Percentiles rank a stretch among this genome's conserved stretches.
Evolutionary conservation across 2,329 filamentous ascomycete genomes (phyloP).

Genomic region (Teratosphaeria destructans): DNA sequence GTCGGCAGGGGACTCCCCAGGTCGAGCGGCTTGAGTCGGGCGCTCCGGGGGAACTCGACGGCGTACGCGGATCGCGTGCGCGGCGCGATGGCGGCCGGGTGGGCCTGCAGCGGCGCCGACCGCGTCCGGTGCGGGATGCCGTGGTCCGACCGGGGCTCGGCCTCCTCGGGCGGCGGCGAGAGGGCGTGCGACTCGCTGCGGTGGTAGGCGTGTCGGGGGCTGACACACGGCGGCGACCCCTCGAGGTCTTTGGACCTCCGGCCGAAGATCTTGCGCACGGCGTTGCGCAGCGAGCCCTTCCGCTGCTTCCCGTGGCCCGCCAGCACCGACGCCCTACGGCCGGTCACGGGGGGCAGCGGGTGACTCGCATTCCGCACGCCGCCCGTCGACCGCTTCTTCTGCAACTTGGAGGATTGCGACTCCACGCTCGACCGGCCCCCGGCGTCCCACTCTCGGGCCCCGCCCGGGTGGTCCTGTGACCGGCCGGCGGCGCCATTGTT

Average conservation of each 20-base stretch:
- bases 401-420: slow-evolving; percentile 8
- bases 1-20: slow-evolving; percentile 23
- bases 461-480: slow-evolving; percentile 4
- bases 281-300: slow-evolving; percentile 27
- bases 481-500: slow-evolving; percentile 10
- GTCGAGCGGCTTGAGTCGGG: slow-evolving; percentile 25
- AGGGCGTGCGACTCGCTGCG: slow-evolving; percentile 19
- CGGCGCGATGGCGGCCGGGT: slow-evolving; percentile 3
- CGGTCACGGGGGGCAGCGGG: slow-evolving; percentile 1
- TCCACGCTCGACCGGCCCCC: slow-evolving; percentile 11
- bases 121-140: slow-evolving; percentile 4
- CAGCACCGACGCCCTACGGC: background rate
- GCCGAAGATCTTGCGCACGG: slow-evolving; percentile 27
- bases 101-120: slow-evolving; percentile 14
- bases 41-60: slow-evolving; percentile 27
- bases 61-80: slow-evolving; percentile 24
- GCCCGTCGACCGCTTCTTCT: slow-evolving; percentile 15
- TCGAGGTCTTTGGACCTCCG: slow-evolving; percentile 18
- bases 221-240: background rate
- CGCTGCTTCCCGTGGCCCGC: background rate
- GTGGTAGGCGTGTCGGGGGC: slow-evolving; percentile 23
- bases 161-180: slow-evolving; percentile 5
- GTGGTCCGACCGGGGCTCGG: background rate
- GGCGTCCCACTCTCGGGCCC: slow-evolving; percentile 3
- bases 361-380: slow-evolving; percentile 13